phyloP scores from a whole-genome alignment of 768 basidiomycete species.

The Gloeopeniophorella convolvens region DNA sequence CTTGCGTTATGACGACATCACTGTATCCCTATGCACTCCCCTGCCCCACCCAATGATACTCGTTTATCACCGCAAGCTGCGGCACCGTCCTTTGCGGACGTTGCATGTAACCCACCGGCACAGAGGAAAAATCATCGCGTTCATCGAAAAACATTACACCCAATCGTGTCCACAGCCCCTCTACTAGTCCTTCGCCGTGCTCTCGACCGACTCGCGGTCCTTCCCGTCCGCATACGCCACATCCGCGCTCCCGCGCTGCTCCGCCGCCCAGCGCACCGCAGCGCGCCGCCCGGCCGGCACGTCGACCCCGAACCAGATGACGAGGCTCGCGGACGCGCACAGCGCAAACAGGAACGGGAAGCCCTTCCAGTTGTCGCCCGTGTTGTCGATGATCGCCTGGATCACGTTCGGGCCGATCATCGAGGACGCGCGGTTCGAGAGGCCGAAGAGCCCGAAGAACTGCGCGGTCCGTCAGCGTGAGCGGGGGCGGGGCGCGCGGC shows the following conservation, averaged over 20 bases:
- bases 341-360: constrained; percentile 80
- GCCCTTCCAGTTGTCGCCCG: constrained; percentile 74
- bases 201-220: background rate
- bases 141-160: background rate
- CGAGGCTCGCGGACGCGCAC: constrained; percentile 55
- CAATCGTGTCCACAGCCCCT: background rate
- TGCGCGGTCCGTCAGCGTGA: constrained; percentile 23
- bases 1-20: background rate
- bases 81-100: too few relatives aligned
- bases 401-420: constrained; percentile 86
- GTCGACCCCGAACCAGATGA: constrained; percentile 66
- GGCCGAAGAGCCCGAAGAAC: constrained; percentile 87
- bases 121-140: too few relatives aligned
- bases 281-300: constrained; percentile 33
- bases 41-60: too few relatives aligned
- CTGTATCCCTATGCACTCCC: too few relatives aligned
- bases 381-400: constrained; percentile 69
- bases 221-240: background rate
- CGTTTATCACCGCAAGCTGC: too few relatives aligned
- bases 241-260: constrained; percentile 6
- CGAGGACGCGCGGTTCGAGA: constrained; percentile 79
- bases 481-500: background rate
- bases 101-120: too few relatives aligned
- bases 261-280: constrained; percentile 34
- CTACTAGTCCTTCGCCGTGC: background rate